Conservation (phyloP, 1,284 basidiomycete species). For the Leccinum griseonigrum region DNA sequence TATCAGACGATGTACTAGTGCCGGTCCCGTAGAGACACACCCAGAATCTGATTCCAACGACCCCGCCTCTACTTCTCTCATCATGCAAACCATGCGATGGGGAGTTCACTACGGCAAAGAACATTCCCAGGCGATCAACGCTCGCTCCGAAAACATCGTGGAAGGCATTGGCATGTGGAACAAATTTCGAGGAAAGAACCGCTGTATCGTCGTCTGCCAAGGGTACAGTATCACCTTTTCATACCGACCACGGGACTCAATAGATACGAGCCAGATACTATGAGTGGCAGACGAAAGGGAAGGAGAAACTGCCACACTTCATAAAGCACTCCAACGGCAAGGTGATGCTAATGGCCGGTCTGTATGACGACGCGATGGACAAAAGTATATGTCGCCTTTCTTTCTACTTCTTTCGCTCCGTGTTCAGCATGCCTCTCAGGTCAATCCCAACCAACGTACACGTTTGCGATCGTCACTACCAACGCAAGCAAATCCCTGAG, state of each 20-base stretch:
- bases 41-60: conserved; percentile 2
- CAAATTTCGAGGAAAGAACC: conserved; percentile 72
- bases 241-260: background rate
- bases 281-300: conserved; percentile 87
- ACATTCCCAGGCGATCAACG: conserved; percentile 85
- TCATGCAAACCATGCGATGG: conserved; percentile 85
- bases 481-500: conserved; percentile 61
- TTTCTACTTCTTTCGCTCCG: background rate
- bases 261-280: conserved; percentile 61
- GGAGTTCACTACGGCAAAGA: conserved; percentile 86
- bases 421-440: conserved; percentile 35
- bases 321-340: conserved; percentile 65
- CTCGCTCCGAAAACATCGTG: conserved; percentile 79
- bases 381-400: conserved; percentile 43
- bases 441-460: conserved; percentile 62
- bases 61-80: conserved; percentile 20
- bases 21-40: background rate
- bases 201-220: conserved; percentile 79
- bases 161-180: conserved; percentile 80
- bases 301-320: conserved; percentile 78
- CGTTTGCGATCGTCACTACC: conserved; percentile 91
- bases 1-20: conserved; percentile 40
- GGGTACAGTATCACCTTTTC: conserved; percentile 47
- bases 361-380: conserved; percentile 76
- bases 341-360: conserved; percentile 84